Evolutionary conservation across 345 rosid species (phyloP).

Genomic region (Rhodamnia rubescens): DNA sequence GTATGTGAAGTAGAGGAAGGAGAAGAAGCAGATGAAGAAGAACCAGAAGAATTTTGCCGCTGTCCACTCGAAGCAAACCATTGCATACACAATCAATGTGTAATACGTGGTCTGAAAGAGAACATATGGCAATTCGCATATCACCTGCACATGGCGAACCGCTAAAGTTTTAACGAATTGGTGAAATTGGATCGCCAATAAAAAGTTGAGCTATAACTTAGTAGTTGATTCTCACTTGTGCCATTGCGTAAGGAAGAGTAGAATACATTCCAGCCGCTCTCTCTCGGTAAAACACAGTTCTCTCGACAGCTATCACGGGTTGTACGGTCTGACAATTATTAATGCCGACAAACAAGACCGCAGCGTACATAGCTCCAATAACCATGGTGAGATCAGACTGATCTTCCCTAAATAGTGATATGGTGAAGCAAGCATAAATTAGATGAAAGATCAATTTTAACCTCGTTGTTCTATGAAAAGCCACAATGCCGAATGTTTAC

Average conservation of each 20-base stretch:
- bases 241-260: constrained; percentile 56
- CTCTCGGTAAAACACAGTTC: constrained; percentile 66
- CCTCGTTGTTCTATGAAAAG: not conserved
- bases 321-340: constrained; percentile 62
- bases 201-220: not conserved
- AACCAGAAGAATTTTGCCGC: constrained; percentile 73
- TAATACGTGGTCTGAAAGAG: constrained; percentile 53
- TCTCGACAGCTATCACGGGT: constrained; percentile 54
- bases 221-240: constrained; percentile 24
- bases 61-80: constrained; percentile 76
- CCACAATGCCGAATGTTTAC: not conserved
- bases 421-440: not conserved
- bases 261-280: constrained; percentile 71
- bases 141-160: constrained; percentile 30
- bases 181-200: not conserved
- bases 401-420: constrained; percentile 16
- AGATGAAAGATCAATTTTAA: not conserved
- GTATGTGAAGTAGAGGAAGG: constrained; percentile 91
- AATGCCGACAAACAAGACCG: constrained; percentile 49
- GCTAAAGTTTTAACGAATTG: not conserved
- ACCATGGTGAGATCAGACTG: constrained; percentile 40
- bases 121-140: constrained; percentile 59
- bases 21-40: constrained; percentile 67
- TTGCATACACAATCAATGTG: constrained; percentile 55
- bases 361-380: constrained; percentile 63